Percentiles rank a stretch among this genome's conserved stretches.
These are phyloP conservation scores for Alternaria postmessia DNA, from an alignment of 2,329 filamentous ascomycete genomes.

Conservation along the genomic window DNA sequence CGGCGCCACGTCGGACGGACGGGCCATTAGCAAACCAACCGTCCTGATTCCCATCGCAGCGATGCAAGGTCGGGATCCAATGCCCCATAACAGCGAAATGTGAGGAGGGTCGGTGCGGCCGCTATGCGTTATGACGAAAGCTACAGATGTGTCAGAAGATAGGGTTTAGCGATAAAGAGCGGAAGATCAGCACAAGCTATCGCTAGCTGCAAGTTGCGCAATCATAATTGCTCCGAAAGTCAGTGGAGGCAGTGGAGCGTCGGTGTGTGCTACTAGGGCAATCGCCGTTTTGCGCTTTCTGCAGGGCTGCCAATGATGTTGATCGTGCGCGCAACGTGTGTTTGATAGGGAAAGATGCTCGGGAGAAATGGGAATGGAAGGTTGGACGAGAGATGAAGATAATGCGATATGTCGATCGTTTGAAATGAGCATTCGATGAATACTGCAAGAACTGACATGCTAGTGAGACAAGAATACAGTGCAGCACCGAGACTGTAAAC, in stretches of 20 bases:
- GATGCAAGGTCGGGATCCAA: conserved; percentile 4
- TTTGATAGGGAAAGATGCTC: conserved; percentile 1
- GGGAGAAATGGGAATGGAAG: background rate
- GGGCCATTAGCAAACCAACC: background rate
- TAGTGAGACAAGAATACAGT: conserved; percentile 4
- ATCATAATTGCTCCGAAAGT: conserved; percentile 1
- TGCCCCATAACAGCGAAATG: background rate
- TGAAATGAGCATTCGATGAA: conserved; percentile 6
- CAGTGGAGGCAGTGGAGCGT: background rate
- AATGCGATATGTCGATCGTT: conserved; percentile 2
- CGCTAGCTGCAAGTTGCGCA: conserved; percentile 10
- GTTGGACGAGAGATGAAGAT: background rate
- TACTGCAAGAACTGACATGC: conserved; percentile 3
- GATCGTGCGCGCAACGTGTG: conserved; percentile 1
- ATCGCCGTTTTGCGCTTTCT: conserved; percentile 7
- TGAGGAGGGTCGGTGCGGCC: background rate
- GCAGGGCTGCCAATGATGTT: conserved; percentile 12
- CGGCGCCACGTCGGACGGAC: conserved; percentile 13
- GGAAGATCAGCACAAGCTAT: conserved; percentile 13
- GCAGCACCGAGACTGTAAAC: background rate
- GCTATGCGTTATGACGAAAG: background rate
- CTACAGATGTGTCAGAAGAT: conserved; percentile 11
- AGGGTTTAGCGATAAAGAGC: background rate
- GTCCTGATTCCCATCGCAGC: background rate
- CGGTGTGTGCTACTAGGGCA: background rate